These are phyloP conservation scores for Tuber magnatum DNA, from an alignment of 495 filamentous ascomycete species.

Conservation along the genomic window DNA sequence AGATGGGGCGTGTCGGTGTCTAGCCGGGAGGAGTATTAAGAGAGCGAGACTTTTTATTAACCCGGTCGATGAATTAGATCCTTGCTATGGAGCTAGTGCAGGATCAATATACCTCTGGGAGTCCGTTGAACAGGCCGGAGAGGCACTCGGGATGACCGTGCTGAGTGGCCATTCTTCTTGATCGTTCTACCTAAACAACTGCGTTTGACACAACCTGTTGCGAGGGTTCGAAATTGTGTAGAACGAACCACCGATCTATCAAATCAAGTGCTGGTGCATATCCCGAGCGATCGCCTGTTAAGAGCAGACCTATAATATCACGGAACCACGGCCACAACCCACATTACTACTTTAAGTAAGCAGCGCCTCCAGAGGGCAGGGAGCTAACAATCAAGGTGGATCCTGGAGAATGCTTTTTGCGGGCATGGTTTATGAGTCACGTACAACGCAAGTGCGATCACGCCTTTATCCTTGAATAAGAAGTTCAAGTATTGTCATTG, in stretches of 20 bases:
- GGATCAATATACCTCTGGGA: background rate
- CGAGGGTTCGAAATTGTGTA: background rate
- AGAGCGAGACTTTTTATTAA: background rate
- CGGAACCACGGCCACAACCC: background rate
- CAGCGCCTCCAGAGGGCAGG: too few species aligned
- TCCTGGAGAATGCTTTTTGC: background rate
- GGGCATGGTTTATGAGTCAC: background rate
- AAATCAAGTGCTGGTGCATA: background rate
- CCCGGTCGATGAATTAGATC: background rate
- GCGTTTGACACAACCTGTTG: background rate
- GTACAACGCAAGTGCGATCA: background rate
- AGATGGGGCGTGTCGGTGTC: background rate
- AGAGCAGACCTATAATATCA: background rate
- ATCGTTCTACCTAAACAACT: background rate
- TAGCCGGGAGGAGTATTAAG: background rate
- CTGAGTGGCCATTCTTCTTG: background rate
- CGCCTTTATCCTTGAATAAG: slow-evolving; percentile 6
- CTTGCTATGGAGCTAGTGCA: background rate
- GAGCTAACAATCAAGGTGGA: background rate
- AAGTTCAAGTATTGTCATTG: slow-evolving; percentile 3
- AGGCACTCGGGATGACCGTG: background rate
- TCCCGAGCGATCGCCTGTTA: background rate
- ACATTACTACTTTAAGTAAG: background rate
- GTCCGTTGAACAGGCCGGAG: background rate
- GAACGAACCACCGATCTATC: background rate